These are phyloP conservation scores for Phytophthora agathidicida DNA, from an alignment of 352 stramenopile species.

Conservation along the genomic window DNA sequence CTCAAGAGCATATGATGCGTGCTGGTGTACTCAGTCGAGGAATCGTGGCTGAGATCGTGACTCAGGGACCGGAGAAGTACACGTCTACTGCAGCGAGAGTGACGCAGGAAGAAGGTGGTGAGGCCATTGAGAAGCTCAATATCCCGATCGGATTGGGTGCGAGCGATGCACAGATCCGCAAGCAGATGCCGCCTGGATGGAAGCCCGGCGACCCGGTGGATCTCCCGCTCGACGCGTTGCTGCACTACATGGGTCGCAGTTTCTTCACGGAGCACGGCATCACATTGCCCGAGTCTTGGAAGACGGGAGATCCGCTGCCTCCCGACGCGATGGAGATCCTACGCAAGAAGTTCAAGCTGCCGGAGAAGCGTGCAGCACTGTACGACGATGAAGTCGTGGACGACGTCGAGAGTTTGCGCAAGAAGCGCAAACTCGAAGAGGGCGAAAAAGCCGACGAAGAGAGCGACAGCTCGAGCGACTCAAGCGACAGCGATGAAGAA, in stretches of 20 bases:
- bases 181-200: slow-evolving; percentile 81
- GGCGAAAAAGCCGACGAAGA: slow-evolving; percentile 45
- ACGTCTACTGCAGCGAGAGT: slow-evolving; percentile 50
- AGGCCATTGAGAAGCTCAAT: slow-evolving; percentile 49
- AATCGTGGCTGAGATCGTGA: slow-evolving; percentile 82
- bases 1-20: slow-evolving; percentile 88
- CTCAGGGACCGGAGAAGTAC: slow-evolving; percentile 69
- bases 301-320: slow-evolving; percentile 69
- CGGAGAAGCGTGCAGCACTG: slow-evolving; percentile 65
- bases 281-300: slow-evolving; percentile 70
- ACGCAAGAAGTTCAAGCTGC: slow-evolving; percentile 82
- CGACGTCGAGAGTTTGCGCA: slow-evolving; percentile 66
- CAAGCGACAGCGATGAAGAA: slow-evolving; percentile 67
- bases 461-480: slow-evolving; percentile 56
- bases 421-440: slow-evolving; percentile 70
- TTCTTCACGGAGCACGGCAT: slow-evolving; percentile 83
- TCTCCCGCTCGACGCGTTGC: slow-evolving; percentile 71
- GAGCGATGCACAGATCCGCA: slow-evolving; percentile 73
- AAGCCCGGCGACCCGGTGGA: slow-evolving; percentile 83
- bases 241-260: slow-evolving; percentile 81
- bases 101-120: slow-evolving; percentile 32
- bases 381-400: slow-evolving; percentile 83
- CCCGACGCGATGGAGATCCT: slow-evolving; percentile 77
- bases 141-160: slow-evolving; percentile 74
- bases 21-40: slow-evolving; percentile 81